Base-by-base conservation (phyloP, 2,329 filamentous ascomycete species). In the Alternaria sp. region DNA sequence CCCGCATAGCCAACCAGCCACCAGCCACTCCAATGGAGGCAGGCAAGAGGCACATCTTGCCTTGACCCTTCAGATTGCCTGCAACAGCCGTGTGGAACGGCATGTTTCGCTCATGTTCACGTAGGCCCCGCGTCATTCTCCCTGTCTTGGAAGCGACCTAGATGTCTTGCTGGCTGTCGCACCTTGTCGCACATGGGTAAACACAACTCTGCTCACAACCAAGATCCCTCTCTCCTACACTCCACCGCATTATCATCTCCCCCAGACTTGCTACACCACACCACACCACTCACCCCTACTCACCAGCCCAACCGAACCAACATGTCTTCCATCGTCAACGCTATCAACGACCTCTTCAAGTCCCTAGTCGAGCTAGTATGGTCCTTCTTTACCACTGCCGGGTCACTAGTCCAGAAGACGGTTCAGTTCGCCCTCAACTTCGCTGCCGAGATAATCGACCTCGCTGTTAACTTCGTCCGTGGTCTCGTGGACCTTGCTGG, bases 341-440 rank as follows among this genome's bases (percentile, higher is more conserved):
- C 74, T n/a, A 56, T 77, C 41, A 61, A 61, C 37, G 74, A 77
- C 65, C 62, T 77, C 54, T 58, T 70, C 59, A 54, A 64, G 23
- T 76, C 73, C 6, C 37, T 77, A 34, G 42, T 77, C 57, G 74
- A 74, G 56, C 67, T 77, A 33, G 60, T 77, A 31, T 72, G 62
- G 62, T 73, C 72, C n/a, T 68, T 77, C 72, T 71, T 77, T 64
- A 72, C 67, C 31, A 77, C 73, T 10, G 71, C 72, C 21, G 69
- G 63, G 51, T 62, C 72, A 37, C 69, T 76, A n/a, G 62, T 72
- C 9, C 64, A 75, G 42, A 65, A 68, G 51, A 74, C 72, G 4
- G 46, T 66, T n/a, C 56, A 63, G 24, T 76, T 77, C 44, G 68
- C 63, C 13, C 56, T 71, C 48, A 66, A 69, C 45, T 69, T 72